phyloP scores from a whole-genome alignment of 768 basidiomycete genomes.

The Cyclocybe cylindracea region DNA sequence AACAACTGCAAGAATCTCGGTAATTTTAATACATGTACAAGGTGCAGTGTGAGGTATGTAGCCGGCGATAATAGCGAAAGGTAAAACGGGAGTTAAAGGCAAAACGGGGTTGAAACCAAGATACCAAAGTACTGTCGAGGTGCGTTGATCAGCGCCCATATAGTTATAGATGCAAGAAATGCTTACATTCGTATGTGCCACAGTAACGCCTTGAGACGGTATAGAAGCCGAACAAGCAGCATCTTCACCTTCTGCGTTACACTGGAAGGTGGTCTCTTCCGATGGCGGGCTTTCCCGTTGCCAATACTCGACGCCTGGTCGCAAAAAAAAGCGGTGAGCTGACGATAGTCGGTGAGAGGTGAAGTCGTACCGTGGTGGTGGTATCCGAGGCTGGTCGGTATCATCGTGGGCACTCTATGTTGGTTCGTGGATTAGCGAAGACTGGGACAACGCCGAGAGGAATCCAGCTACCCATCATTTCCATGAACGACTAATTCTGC shows the following conservation, averaged over 20 bases:
- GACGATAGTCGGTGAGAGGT: background rate
- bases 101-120: conserved; percentile 37
- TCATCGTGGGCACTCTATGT: conserved; percentile 51
- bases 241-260: conserved; percentile 49
- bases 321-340: background rate
- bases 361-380: conserved; percentile 47
- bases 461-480: conserved; percentile 41
- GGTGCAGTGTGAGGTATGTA: too few relatives aligned
- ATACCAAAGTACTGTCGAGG: conserved; percentile 41
- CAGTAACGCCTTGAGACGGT: conserved; percentile 44
- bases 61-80: background rate
- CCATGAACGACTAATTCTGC: conserved; percentile 46
- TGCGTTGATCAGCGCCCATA: background rate
- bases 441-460: background rate
- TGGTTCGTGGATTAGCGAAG: background rate
- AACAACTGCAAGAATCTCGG: too few relatives aligned
- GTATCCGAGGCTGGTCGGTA: conserved; percentile 49
- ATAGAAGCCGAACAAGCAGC: conserved; percentile 47
- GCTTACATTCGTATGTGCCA: conserved; percentile 47
- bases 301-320: conserved; percentile 53
- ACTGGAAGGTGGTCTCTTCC: conserved; percentile 40
- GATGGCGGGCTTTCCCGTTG: conserved; percentile 42
- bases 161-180: background rate
- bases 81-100: conserved; percentile 35
- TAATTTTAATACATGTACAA: too few relatives aligned